Base-by-base conservation (phyloP, 2,329 filamentous ascomycete species). In the Oidium heveae region DNA sequence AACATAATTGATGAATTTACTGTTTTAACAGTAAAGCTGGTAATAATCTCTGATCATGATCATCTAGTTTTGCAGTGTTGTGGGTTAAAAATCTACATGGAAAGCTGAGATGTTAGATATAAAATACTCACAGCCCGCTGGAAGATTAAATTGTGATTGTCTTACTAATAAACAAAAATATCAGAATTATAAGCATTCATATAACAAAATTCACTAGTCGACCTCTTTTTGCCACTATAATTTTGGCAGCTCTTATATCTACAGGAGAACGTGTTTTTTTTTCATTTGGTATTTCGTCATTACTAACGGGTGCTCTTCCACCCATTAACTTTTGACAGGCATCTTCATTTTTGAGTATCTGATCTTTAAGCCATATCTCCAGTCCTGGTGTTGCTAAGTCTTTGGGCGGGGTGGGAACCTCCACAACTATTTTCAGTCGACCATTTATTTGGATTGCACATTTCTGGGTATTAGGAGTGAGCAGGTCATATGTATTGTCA, bases 381-480 rank as follows among this genome's bases (percentile, higher is more conserved):
- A 83, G 68, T 53, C 52, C 68, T 2, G 71, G 66, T 12, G 65
- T 69, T 28, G 65, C 60, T 28, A 76, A 61, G 1, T 65, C 65
- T 0, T 63, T 62, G 3, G 72, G 66, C 46, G 72, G 69, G 32
- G 72, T 71, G 0, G 76, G 72, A 24, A 91, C 77, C 1, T 79
- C 71, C n/a, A 82, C 73, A 0, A 76, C 76, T 58, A 81, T 81
- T 39, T 77, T 78, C 58, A 84, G 67, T 66, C 82, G 87, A n/a
- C 86, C 86, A 63, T 93, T 86, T 57, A 93, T 68, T 62, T 87
- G 82, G 16, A 94, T 79, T 0, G 81, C 81, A 59, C 79, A 83
- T 3, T 65, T 69, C 64, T 74, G 67, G 58, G 67, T 70, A 58
- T 71, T 66, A 54, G 72, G 67, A 61, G 74, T 68, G 59, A 80